These are phyloP conservation scores for Verticillium tricorpus DNA, from an alignment of 2,329 filamentous ascomycete genomes.

Conservation along the genomic window DNA sequence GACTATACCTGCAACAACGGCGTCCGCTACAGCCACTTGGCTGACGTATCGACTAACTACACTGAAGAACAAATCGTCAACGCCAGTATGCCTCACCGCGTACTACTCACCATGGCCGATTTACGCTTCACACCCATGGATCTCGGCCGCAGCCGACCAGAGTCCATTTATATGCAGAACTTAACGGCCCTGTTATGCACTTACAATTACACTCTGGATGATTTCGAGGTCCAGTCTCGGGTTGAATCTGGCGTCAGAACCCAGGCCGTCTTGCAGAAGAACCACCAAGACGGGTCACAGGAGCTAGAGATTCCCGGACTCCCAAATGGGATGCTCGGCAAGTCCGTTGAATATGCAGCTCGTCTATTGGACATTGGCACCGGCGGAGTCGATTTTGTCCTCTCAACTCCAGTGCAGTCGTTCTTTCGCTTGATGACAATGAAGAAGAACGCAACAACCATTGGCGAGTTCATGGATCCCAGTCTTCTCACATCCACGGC, in stretches of 20 bases:
- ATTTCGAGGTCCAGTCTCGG: constrained; percentile 9
- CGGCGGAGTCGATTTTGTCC: constrained; percentile 13
- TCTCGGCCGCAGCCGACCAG: constrained; percentile 3
- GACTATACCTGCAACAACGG: constrained; percentile 18
- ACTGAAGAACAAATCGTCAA: constrained; percentile 12
- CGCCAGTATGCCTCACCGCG: constrained; percentile 15
- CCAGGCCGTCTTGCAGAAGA: constrained; percentile 10
- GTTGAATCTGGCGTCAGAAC: constrained; percentile 8
- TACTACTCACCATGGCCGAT: constrained; percentile 16
- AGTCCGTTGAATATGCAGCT: constrained; percentile 10
- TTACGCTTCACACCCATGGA: constrained; percentile 13
- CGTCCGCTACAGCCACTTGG: constrained; percentile 12
- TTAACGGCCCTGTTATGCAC: constrained; percentile 16
- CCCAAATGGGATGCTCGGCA: constrained; percentile 10
- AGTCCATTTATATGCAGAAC: constrained; percentile 14
- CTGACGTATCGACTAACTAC: background rate
- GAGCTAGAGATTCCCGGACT: constrained; percentile 8
- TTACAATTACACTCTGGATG: constrained; percentile 11
- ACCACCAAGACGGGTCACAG: background rate
- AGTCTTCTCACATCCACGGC: constrained; percentile 8
- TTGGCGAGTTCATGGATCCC: constrained; percentile 12
- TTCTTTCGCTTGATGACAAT: constrained; percentile 22
- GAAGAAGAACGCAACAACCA: constrained; percentile 8
- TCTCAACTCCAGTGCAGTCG: constrained; percentile 16
- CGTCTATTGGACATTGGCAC: constrained; percentile 12